Evolutionary conservation across 805 yeast species (phyloP).

Genomic region (Candida sakaeoensis): DNA sequence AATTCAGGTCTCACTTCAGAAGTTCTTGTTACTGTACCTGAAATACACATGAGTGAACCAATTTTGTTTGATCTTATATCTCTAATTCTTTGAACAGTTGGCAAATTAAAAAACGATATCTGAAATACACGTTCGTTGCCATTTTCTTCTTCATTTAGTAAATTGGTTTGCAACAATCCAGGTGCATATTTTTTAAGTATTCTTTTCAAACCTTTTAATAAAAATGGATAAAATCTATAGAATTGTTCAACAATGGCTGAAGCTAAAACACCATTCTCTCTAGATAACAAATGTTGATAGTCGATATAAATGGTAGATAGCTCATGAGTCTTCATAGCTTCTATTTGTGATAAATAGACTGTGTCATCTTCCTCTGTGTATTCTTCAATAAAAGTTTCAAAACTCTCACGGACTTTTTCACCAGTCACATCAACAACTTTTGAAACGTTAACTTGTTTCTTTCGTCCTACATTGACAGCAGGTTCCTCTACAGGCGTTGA

Average conservation of each 20-base stretch:
- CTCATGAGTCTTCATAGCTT: slow-evolving; percentile 74
- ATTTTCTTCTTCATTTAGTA: slow-evolving; percentile 41
- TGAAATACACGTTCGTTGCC: slow-evolving; percentile 75
- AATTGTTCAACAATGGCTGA: slow-evolving; percentile 87
- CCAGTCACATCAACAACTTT: slow-evolving; percentile 90
- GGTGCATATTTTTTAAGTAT: slow-evolving; percentile 77
- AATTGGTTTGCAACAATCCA: slow-evolving; percentile 42
- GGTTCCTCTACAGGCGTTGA: slow-evolving; percentile 12
- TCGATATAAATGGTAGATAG: slow-evolving; percentile 78
- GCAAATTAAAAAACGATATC: slow-evolving; percentile 83
- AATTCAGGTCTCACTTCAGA: slow-evolving; percentile 96
- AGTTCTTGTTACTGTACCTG: slow-evolving; percentile 95
- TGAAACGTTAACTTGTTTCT: slow-evolving; percentile 66
- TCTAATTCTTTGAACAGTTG: slow-evolving; percentile 77
- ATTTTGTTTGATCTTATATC: slow-evolving; percentile 87
- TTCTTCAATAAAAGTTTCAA: slow-evolving; percentile 77
- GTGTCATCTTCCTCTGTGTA: slow-evolving; percentile 55
- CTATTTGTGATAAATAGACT: slow-evolving; percentile 74
- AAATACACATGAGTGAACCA: slow-evolving; percentile 77
- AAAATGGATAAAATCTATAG: slow-evolving; percentile 85
- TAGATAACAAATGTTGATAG: slow-evolving; percentile 67
- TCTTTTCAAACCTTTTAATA: slow-evolving; percentile 68
- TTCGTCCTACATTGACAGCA: slow-evolving; percentile 35
- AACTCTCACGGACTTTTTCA: slow-evolving; percentile 87
- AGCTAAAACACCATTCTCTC: slow-evolving; percentile 85